These are phyloP conservation scores for Davidsoniella eucalypti DNA, from an alignment of 2,329 filamentous ascomycete species.

Conservation along the genomic window DNA sequence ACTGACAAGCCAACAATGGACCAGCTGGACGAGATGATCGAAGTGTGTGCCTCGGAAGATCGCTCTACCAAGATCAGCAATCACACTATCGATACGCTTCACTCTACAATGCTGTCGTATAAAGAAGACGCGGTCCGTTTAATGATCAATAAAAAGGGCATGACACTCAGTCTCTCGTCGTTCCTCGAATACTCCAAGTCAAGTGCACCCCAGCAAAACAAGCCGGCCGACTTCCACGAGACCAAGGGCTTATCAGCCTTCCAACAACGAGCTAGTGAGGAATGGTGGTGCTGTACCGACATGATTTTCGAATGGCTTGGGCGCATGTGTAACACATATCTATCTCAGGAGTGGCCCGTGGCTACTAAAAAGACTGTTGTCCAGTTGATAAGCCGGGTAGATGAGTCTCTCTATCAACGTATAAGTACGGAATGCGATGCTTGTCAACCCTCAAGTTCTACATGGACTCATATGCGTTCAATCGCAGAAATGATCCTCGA, in stretches of 20 bases:
- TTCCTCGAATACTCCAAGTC: slow-evolving; percentile 49
- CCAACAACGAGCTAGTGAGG: slow-evolving; percentile 29
- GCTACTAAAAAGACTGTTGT: slow-evolving; percentile 39
- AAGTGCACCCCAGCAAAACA: slow-evolving; percentile 31
- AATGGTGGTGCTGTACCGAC: slow-evolving; percentile 39
- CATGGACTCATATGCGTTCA: slow-evolving; percentile 5
- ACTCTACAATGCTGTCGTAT: slow-evolving; percentile 31
- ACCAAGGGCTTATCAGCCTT: slow-evolving; percentile 35
- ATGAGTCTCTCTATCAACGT: slow-evolving; percentile 34
- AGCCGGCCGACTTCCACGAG: slow-evolving; percentile 35
- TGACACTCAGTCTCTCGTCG: slow-evolving; percentile 37
- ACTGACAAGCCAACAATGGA: slow-evolving; percentile 31
- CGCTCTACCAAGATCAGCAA: slow-evolving; percentile 31
- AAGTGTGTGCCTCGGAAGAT: slow-evolving; percentile 34
- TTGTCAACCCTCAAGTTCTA: background rate
- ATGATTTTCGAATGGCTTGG: slow-evolving; percentile 42
- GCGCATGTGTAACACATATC: slow-evolving; percentile 33
- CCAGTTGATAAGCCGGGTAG: slow-evolving; percentile 36
- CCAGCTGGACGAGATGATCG: slow-evolving; percentile 32
- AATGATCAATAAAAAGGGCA: slow-evolving; percentile 36
- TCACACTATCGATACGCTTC: slow-evolving; percentile 32
- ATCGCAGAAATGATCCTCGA: slow-evolving; percentile 44
- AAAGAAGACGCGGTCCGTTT: slow-evolving; percentile 37
- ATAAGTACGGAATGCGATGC: slow-evolving; percentile 1
- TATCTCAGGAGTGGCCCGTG: slow-evolving; percentile 39